These are phyloP conservation scores for Hygrophorus pudorinus DNA, from an alignment of 768 basidiomycete genomes.

Conservation along the genomic window DNA sequence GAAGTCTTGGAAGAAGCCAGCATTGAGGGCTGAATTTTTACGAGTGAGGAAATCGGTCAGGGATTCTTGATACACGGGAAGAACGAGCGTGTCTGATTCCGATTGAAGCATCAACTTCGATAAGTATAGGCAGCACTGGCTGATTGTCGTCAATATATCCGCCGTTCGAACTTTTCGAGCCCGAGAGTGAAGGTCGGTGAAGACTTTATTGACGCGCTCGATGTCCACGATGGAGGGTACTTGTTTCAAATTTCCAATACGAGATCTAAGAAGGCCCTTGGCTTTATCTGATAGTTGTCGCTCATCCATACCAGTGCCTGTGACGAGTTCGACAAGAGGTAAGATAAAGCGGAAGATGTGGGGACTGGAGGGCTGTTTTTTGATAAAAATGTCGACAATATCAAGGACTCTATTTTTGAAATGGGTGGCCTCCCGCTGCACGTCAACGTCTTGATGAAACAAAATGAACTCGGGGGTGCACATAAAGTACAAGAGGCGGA, in stretches of 20 bases:
- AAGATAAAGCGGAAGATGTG: slow-evolving; percentile 56
- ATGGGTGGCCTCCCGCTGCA: slow-evolving; percentile 83
- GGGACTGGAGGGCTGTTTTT: slow-evolving; percentile 67
- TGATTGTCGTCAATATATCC: slow-evolving; percentile 55
- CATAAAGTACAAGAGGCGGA: slow-evolving; percentile 8
- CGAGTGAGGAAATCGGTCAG: slow-evolving; percentile 68
- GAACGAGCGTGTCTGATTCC: slow-evolving; percentile 34
- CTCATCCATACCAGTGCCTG: slow-evolving; percentile 62
- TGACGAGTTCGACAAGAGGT: slow-evolving; percentile 70
- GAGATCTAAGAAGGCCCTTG: slow-evolving; percentile 61
- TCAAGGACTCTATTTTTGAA: slow-evolving; percentile 96
- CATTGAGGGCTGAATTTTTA: slow-evolving; percentile 69
- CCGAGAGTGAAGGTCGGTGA: slow-evolving; percentile 59
- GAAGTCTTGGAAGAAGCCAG: slow-evolving; percentile 71
- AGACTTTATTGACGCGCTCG: slow-evolving; percentile 34
- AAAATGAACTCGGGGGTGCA: neutral
- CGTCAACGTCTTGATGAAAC: slow-evolving; percentile 42
- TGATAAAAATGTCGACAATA: slow-evolving; percentile 79
- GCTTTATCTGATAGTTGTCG: slow-evolving; percentile 86
- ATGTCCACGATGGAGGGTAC: slow-evolving; percentile 37
- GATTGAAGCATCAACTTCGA: slow-evolving; percentile 35
- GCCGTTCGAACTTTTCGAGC: slow-evolving; percentile 57
- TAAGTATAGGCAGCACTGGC: slow-evolving; percentile 63
- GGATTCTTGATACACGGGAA: slow-evolving; percentile 52
- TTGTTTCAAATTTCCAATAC: slow-evolving; percentile 70